Base-by-base conservation (phyloP, 2,329 filamentous ascomycete genomes). In the Aspergillus eucalypticola region DNA sequence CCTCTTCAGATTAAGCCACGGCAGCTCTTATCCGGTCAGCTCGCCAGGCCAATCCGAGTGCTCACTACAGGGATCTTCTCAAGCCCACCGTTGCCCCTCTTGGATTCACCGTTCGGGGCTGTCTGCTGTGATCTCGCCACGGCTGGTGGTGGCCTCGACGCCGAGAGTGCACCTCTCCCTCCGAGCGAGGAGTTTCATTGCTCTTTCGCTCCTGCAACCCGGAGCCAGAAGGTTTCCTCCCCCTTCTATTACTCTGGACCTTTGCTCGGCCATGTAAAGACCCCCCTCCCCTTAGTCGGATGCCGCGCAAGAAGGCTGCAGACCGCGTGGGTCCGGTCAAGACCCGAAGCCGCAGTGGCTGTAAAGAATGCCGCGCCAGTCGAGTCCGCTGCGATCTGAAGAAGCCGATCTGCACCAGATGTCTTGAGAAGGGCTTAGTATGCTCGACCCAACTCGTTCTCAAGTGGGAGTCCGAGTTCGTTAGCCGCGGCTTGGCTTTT, bases 381-480 rank as follows among this genome's bases (percentile, higher is more conserved):
- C 76, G 76, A 56, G 75, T 79, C 56, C 73, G 75, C 51, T 79
- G 77, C 64, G 76, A 78, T 53, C 74, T 73, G 51, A 69, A 70
- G 44, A 75, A 74, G 60, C 77, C 77, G 10, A 48, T 64, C 13
- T 79, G 77, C 66, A 71, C 70, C 25, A 68, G 76, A 38, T 79
- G 76, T 62, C 59, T 60, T 56, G 69, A 74, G 59, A 74, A 70
- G 64, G 72, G 73, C 1, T 59, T 78, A 15, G 64, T 65, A 5
- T 79, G 76, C 58, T 71, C 72, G 11, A 75, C 73, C 4, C 71
- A 75, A 58, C 63, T 78, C 66, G 66, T 72, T 46, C 56, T 76
- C 11, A 76, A 76, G 66, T 76, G 74, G 74, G 69, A 76, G 61
- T 72, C 73, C 2, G 78, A 80, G 58, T 80, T 78, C 61, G 65